phyloP scores from a whole-genome alignment of 2,329 filamentous ascomycete species.

The Metarhizium humberi region DNA sequence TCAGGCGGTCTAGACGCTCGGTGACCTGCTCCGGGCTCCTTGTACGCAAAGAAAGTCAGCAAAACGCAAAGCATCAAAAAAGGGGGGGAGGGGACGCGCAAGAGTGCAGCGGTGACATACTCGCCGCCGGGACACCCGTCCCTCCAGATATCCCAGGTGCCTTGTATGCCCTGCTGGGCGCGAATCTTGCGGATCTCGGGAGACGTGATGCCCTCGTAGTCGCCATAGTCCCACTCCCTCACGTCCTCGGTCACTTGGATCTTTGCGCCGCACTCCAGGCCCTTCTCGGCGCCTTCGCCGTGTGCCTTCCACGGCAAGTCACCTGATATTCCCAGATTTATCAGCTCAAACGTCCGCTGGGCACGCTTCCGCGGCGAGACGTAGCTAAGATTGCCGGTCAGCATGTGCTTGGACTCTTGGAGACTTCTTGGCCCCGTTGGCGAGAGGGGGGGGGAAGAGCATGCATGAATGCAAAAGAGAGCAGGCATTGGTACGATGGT shows the following conservation, averaged over 20 bases:
- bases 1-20: slow-evolving; percentile 63
- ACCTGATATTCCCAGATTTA: slow-evolving; percentile 62
- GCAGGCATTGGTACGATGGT: background rate
- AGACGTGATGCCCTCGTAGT: slow-evolving; percentile 75
- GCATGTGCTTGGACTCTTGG: background rate
- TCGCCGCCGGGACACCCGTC: slow-evolving; percentile 82
- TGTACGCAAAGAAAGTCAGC: background rate
- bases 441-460: background rate
- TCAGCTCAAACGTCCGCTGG: slow-evolving; percentile 81
- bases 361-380: slow-evolving; percentile 80
- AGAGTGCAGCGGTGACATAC: slow-evolving; percentile 36
- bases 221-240: slow-evolving; percentile 80
- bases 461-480: background rate
- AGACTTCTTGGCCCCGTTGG: background rate
- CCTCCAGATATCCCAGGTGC: slow-evolving; percentile 77
- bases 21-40: slow-evolving; percentile 67
- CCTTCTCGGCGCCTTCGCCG: slow-evolving; percentile 22
- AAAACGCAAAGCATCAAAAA: background rate
- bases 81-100: background rate
- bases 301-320: slow-evolving; percentile 60
- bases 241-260: slow-evolving; percentile 64
- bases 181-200: slow-evolving; percentile 54
- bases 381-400: slow-evolving; percentile 40
- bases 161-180: slow-evolving; percentile 45
- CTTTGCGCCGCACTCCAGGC: slow-evolving; percentile 44